Evolutionary conservation across 345 rosid genomes (phyloP), one percentile per base, ranked within the genome.

Genomic region (Eucalyptus regnans): DNA sequence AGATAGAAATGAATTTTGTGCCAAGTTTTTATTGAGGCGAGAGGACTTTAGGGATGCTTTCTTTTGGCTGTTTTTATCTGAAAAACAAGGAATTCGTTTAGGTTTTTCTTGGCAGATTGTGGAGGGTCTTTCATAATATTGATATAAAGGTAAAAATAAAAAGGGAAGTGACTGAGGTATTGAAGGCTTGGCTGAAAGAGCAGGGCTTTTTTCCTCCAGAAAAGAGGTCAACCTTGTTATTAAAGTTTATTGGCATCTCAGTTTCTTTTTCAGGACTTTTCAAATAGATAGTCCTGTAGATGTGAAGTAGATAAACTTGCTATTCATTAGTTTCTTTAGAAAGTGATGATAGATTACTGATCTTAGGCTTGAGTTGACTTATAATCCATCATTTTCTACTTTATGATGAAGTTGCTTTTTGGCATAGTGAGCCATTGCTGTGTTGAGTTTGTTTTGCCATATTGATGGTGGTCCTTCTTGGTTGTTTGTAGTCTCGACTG

Each of bases 401-500:
- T 37, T 10, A 76, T 76, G 83, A 6, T 37, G 46, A 37, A 76
- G 81, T 76, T 37, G 83, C 25, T 18, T 20, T 17, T 71, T 71
- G 27, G 11, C 46, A 37, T 18, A 37, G 13, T 71, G 83, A 71
- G 83, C 25, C 87, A 20, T 86, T 86, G 17, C 17, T 23, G 48
- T 41, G 29, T 22, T 54, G 31, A 27, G 49, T 41, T 86, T 60
- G 48, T 86, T 86, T 52, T 41, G 12, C 29, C 9, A 14, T 80
- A 20, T 88, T 84, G 7, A 44, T 8, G 44, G 86, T 81, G 80
- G 29, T 43, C 50, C 14, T 88, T 37, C 12, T 84, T 49, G 43
- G 51, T 52, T 89, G 54, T 91, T 76, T 93, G 95, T 96, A 98
- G 99, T 97, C 99, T 80, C 99, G 99, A 86, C 86, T 76, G 50